Conservation (phyloP, 176 grass and related monocot genomes). For the Triticum urartu region DNA sequence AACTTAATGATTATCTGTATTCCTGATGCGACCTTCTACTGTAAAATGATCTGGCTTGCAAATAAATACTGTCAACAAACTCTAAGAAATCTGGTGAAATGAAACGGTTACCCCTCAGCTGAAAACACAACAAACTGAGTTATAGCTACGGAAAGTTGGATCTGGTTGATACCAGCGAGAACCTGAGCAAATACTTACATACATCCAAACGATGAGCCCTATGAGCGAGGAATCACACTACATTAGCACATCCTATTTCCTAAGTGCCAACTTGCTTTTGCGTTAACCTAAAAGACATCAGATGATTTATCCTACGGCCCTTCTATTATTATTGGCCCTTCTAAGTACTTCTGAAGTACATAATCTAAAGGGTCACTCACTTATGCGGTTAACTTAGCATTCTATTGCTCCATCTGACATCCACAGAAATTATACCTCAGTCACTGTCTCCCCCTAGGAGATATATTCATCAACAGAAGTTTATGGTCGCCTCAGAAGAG, state of each 20-base stretch:
- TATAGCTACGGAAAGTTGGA: neutral
- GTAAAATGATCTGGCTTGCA: neutral
- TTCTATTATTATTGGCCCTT: neutral
- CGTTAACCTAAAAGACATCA: neutral
- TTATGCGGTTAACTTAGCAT: neutral
- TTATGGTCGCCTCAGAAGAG: neutral
- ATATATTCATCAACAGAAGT: constrained; percentile 2
- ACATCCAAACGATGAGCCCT: neutral
- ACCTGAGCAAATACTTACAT: neutral
- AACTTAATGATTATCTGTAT: neutral
- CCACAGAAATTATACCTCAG: neutral
- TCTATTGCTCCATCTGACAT: neutral
- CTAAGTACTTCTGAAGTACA: neutral
- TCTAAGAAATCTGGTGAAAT: neutral
- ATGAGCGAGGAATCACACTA: neutral
- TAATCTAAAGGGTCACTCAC: neutral
- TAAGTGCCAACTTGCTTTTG: neutral
- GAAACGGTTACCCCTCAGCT: neutral
- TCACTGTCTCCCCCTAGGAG: too few species aligned
- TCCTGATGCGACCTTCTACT: neutral
- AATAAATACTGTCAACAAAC: neutral
- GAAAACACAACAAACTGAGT: neutral
- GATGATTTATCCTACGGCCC: neutral
- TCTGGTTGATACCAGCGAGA: neutral
- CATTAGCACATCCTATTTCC: neutral